Evolutionary conservation across 2,329 filamentous ascomycete genomes (phyloP).

Genomic region (Aspergillus sp.): DNA sequence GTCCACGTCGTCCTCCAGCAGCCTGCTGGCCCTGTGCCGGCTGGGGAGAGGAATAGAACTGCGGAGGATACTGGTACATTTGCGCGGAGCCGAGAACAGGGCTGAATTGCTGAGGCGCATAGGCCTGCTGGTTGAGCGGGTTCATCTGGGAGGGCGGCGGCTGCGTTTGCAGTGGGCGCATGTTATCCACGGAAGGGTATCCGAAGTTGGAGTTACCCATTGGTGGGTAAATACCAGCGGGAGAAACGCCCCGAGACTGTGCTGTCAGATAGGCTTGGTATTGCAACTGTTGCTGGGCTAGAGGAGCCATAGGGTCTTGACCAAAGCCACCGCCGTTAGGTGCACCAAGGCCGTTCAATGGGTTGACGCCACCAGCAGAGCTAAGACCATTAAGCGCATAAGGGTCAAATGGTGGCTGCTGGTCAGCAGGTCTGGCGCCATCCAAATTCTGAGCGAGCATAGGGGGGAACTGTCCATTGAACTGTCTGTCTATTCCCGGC

Average conservation of each 20-base stretch:
- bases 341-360: constrained; percentile 23
- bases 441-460: constrained; percentile 32
- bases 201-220: constrained; percentile 40
- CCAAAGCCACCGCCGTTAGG: constrained; percentile 28
- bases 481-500: constrained; percentile 36
- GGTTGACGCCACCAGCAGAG: constrained; percentile 11
- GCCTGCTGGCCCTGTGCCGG: constrained; percentile 40
- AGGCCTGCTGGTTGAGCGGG: constrained; percentile 40
- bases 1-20: constrained; percentile 47
- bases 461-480: constrained; percentile 33
- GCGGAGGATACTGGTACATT: constrained; percentile 50
- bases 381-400: constrained; percentile 29
- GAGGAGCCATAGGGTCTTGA: constrained; percentile 33
- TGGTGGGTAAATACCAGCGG: constrained; percentile 40
- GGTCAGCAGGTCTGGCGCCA: constrained; percentile 31
- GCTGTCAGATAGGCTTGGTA: constrained; percentile 51
- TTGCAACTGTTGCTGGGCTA: constrained; percentile 48
- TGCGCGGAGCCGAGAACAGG: constrained; percentile 38
- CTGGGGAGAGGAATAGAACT: constrained; percentile 42
- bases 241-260: constrained; percentile 36
- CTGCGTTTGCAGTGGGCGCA: constrained; percentile 35
- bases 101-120: constrained; percentile 40
- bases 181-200: constrained; percentile 36
- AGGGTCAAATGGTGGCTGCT: constrained; percentile 32
- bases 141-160: constrained; percentile 31